phyloP scores from a whole-genome alignment of 345 rosid genomes.

The Limnanthes douglasii region DNA sequence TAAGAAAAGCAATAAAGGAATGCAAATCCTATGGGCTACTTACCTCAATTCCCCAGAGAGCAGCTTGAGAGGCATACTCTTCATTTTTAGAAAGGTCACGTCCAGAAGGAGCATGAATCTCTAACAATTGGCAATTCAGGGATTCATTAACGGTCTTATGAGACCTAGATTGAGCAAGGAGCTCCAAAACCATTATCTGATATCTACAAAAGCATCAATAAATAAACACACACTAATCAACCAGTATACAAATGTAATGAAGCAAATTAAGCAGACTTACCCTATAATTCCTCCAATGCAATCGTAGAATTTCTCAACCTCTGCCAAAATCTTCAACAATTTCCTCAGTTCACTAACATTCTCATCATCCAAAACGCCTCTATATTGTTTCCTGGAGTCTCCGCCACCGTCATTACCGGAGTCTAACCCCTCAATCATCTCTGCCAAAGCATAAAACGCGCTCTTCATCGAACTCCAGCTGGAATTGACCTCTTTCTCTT shows the following conservation, averaged over 20 bases:
- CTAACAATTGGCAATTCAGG: slow-evolving; percentile 42
- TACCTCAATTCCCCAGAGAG: slow-evolving; percentile 94
- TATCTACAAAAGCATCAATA: slow-evolving; percentile 22
- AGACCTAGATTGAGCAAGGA: slow-evolving; percentile 49
- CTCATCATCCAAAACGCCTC: slow-evolving; percentile 20
- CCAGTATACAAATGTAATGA: too few relatives aligned
- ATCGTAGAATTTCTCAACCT: slow-evolving; percentile 62
- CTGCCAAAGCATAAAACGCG: slow-evolving; percentile 54
- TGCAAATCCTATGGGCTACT: slow-evolving; percentile 7
- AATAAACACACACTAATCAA: too few relatives aligned
- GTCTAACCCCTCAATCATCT: slow-evolving; percentile 70
- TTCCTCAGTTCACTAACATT: slow-evolving; percentile 32
- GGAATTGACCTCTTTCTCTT: slow-evolving; percentile 18
- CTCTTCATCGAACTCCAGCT: slow-evolving; percentile 36
- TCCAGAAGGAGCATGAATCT: slow-evolving; percentile 58
- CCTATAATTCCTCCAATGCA: slow-evolving; percentile 95
- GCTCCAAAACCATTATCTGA: slow-evolving; percentile 74
- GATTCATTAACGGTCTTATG: slow-evolving; percentile 22
- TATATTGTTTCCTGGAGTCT: slow-evolving; percentile 12
- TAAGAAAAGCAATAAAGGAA: slow-evolving; percentile 2
- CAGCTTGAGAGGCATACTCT: slow-evolving; percentile 79
- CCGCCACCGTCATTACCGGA: slow-evolving; percentile 11
- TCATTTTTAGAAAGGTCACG: slow-evolving; percentile 60
- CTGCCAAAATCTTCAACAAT: slow-evolving; percentile 34
- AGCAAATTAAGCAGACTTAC: slow-evolving; percentile 17